Base-by-base conservation (phyloP, 2,329 filamentous ascomycete genomes). In the Bertia moriformis region DNA sequence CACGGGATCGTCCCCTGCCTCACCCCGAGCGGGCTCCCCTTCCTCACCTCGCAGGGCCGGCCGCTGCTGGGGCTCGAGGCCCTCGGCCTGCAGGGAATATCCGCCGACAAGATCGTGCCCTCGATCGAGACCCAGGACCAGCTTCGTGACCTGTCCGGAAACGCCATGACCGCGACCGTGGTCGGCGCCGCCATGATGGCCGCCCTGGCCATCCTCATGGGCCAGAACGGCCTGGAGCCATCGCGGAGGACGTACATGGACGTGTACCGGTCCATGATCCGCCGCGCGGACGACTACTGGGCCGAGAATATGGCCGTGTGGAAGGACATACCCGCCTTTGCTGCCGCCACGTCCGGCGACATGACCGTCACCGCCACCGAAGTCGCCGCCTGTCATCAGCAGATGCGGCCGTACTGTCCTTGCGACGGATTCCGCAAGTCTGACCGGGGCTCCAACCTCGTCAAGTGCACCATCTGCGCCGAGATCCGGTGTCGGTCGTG, bases 81-180 rank as follows among this genome's bases (percentile, higher is more conserved):
- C 2, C 58, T 88, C 2, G 54, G 61, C 4, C 54, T 87, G 4
- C 83, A 88, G 57, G 83, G 83, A 1, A 61, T 88, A 38, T 78
- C 80, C 0, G 52, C 78, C 1, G 58, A 75, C 40, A 66, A 68
- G 38, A 59, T 88, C 10, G 59, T 74, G 1, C 63, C 86, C n/a
- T 76, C 71, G 0, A 67, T 67, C 5, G 77, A 88, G 47, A 69
- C 66, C 0, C 64, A 77, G 37, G 54, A 58, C 1, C 61, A 87
- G 14, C 60, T 84, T 2, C 73, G 78, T 44, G 73, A 86, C 45
- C 59, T 89, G 2, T 81, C 80, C 2, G 83, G 83, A 0, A 89
- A 91, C 51, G 83, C 83, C 0, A 89, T 89, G 83, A 76, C 71
- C 1, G 74, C 73, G 0, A 81, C 83, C 0, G 78, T 86, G 1